Percentiles rank a stretch among this genome's conserved stretches.
Evolutionary conservation across 2,329 filamentous ascomycete genomes (phyloP).

Genomic region (Ophiostoma perfectum): DNA sequence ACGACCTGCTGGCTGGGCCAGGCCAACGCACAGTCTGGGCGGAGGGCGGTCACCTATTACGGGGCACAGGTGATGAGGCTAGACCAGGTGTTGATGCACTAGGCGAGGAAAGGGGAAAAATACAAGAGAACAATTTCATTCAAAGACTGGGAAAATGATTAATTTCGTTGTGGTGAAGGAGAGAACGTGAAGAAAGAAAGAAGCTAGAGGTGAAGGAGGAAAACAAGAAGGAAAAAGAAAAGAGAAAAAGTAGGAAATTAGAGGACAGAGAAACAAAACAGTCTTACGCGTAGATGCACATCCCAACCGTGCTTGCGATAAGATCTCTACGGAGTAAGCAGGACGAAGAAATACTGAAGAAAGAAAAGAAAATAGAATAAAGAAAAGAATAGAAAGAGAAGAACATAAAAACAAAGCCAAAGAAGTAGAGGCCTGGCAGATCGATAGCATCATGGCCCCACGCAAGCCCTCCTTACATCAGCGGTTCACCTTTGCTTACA

Average conservation of each 20-base stretch:
- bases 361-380: background rate
- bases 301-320: background rate
- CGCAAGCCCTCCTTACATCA: background rate
- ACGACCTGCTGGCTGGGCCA: background rate
- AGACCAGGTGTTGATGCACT: conserved; percentile 13
- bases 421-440: background rate
- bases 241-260: background rate
- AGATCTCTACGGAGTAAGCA: background rate
- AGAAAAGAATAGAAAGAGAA: background rate
- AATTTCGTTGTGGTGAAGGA: background rate
- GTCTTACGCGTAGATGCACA: background rate
- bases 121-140: conserved; percentile 6
- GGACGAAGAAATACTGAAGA: background rate
- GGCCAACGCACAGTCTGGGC: conserved; percentile 9
- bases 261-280: background rate
- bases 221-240: background rate
- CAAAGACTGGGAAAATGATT: background rate
- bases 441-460: background rate
- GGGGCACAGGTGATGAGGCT: conserved; percentile 7
- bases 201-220: background rate
- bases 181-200: background rate
- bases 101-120: conserved; percentile 8
- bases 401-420: background rate
- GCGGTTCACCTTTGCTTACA: too few relatives aligned
- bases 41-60: conserved; percentile 9